Evolutionary conservation across 2,329 filamentous ascomycete species (phyloP), one percentile per base, ranked within the genome.

Genomic region (Alternaria sp.): DNA sequence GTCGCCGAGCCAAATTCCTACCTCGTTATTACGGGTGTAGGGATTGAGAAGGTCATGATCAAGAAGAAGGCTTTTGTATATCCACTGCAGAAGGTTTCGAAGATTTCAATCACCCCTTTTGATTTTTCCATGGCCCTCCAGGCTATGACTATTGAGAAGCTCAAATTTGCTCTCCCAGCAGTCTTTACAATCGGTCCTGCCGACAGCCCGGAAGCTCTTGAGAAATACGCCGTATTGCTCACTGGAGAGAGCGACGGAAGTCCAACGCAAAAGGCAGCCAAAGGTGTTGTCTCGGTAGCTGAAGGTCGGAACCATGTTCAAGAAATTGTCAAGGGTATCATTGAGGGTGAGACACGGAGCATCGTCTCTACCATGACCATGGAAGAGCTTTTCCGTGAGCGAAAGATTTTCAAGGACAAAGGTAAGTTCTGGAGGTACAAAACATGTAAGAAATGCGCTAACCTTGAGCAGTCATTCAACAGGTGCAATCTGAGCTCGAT

Each of bases 361-460:
- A 87, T 96, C 52, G 90, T 96, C 40, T 91, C 88, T 0, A 89
- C 87, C 67, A 94, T 96, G 90, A 93, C 91, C n/a, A 94, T 95
- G 90, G 91, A 94, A 74, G 91, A 95, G 77, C 90, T 96, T 58
- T 93, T 93, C 77, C 89, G 88, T 60, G 88, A 91, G 77, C 83
- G 90, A 33, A 88, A 91, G 66, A 81, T 90, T 41, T 93, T 93
- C 82, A 92, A 94, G 81, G 85, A 84, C 66, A 88, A 90, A 65
- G 44, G 44, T 36, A 36, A 23, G 44, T 10, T 48, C 13, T 6
- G 29, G 4, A 34, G 6, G 5, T 24, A 4, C 21, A n/a, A 10
- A 17, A 0, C 4, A 11, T 26, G 13, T 14, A 6, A 5, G 14
- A 36, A 7, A 17, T 13, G 3, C 2, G 26, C 21, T 48, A 24